Conservation (phyloP, 2,329 filamentous ascomycete species). For the Hypoxylon sp. region DNA sequence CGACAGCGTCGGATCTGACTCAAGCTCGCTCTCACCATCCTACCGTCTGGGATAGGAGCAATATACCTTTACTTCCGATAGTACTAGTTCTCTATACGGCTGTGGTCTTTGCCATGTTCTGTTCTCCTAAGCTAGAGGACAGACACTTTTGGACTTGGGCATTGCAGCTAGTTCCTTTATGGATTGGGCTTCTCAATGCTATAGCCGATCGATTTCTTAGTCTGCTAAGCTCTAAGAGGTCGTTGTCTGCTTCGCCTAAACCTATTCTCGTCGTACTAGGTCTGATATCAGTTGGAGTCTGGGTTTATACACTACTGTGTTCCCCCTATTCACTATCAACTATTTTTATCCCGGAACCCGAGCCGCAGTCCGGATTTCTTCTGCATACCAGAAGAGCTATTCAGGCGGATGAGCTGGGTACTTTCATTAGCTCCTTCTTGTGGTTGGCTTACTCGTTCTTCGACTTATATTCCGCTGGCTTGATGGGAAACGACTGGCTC, state of each 20-base stretch:
- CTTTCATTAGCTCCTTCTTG: slow-evolving; percentile 31
- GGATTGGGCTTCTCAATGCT: slow-evolving; percentile 44
- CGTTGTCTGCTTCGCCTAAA: slow-evolving; percentile 19
- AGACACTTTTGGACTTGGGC: slow-evolving; percentile 50
- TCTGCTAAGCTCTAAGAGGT: background rate
- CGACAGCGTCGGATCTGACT: slow-evolving; percentile 32
- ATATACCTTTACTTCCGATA: slow-evolving; percentile 34
- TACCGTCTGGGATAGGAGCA: slow-evolving; percentile 16
- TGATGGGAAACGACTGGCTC: background rate
- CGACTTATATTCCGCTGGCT: slow-evolving; percentile 2
- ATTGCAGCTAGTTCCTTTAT: slow-evolving; percentile 48
- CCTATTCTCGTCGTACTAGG: slow-evolving; percentile 23
- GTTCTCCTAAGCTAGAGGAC: slow-evolving; percentile 36
- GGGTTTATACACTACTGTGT: slow-evolving; percentile 30
- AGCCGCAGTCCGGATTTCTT: slow-evolving; percentile 28
- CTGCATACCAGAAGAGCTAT: slow-evolving; percentile 29
- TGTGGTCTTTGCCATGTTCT: slow-evolving; percentile 43
- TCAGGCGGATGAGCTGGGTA: slow-evolving; percentile 32
- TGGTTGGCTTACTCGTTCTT: slow-evolving; percentile 38
- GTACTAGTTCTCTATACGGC: slow-evolving; percentile 45
- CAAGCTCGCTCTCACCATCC: background rate
- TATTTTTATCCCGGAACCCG: slow-evolving; percentile 36
- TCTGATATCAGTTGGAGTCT: slow-evolving; percentile 30
- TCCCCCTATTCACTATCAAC: slow-evolving; percentile 35
- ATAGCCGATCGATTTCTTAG: slow-evolving; percentile 8